Conservation (phyloP, 306 rosid genomes). For the Pyrus pyrifolia region DNA sequence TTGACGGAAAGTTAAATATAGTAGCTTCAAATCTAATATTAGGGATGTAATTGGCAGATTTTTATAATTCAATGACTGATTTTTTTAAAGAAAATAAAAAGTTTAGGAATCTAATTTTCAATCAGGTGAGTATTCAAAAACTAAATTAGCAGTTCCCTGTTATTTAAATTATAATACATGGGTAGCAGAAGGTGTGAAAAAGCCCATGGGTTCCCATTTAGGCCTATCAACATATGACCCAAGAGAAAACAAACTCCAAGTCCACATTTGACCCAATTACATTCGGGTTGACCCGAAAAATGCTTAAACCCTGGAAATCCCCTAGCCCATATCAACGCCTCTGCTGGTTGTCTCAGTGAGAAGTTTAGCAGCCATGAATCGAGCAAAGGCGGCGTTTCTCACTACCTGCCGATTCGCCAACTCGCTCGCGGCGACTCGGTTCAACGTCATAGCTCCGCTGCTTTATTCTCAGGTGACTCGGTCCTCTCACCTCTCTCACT, state of each 20-base stretch:
- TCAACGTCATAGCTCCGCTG: constrained; percentile 25
- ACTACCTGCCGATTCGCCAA: constrained; percentile 36
- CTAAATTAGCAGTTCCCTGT: too few relatives aligned
- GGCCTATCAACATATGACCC: background rate
- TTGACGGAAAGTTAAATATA: too few relatives aligned
- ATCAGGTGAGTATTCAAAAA: too few relatives aligned
- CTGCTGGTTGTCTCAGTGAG: background rate
- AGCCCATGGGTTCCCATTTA: background rate
- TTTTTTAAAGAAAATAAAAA: too few relatives aligned
- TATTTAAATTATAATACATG: too few relatives aligned
- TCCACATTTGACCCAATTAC: background rate
- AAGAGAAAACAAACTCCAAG: background rate
- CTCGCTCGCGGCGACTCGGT: constrained; percentile 33
- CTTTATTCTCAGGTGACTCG: constrained; percentile 43
- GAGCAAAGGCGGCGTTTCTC: constrained; percentile 33
- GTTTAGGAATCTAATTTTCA: too few relatives aligned
- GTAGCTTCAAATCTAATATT: too few relatives aligned
- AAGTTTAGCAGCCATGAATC: constrained; percentile 42
- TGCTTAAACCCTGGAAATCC: constrained; percentile 24
- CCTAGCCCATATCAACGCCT: background rate
- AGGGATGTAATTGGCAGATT: too few relatives aligned
- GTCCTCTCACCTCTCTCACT: constrained; percentile 21
- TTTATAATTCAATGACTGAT: too few relatives aligned
- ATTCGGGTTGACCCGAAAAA: background rate
- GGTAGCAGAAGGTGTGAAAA: background rate